phyloP scores from a whole-genome alignment of 2,329 filamentous ascomycete species.

The Leptographium lundbergii region DNA sequence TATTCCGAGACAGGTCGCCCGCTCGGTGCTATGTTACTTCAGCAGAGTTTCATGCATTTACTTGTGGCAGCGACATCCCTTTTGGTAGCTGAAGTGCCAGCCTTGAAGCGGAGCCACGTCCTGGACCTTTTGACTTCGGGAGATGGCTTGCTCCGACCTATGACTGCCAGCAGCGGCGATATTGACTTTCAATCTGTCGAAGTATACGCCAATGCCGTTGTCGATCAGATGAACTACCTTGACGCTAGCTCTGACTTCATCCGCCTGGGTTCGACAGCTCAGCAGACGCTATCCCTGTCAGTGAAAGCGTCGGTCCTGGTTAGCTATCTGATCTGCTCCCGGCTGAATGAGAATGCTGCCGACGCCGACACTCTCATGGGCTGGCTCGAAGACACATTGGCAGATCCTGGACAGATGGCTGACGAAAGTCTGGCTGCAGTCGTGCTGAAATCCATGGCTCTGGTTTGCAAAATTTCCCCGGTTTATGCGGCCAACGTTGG shows the following conservation, averaged over 20 bases:
- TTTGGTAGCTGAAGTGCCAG: constrained; percentile 50
- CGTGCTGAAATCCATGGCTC: constrained; percentile 68
- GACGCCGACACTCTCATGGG: constrained; percentile 66
- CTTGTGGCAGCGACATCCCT: constrained; percentile 68
- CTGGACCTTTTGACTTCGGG: constrained; percentile 58
- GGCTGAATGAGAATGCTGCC: constrained; percentile 69
- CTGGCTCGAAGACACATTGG: constrained; percentile 76
- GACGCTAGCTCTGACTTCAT: constrained; percentile 87
- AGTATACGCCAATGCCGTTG: constrained; percentile 57
- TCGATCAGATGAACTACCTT: constrained; percentile 73
- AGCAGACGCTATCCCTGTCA: constrained; percentile 74
- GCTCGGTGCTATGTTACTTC: constrained; percentile 80
- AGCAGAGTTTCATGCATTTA: constrained; percentile 78
- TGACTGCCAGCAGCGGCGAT: constrained; percentile 29
- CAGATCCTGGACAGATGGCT: constrained; percentile 70
- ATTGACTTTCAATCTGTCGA: constrained; percentile 45
- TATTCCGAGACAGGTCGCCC: constrained; percentile 72
- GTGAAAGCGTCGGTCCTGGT: constrained; percentile 75
- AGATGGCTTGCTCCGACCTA: constrained; percentile 31
- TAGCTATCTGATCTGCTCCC: constrained; percentile 72
- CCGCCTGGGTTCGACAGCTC: constrained; percentile 70
- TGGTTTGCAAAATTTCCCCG: constrained; percentile 65
- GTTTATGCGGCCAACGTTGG: constrained; percentile 63
- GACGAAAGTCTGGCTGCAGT: constrained; percentile 65
- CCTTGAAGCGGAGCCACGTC: constrained; percentile 49